Percentiles rank a stretch among this genome's conserved stretches.
Conservation (phyloP, 2,329 filamentous ascomycete genomes). For the Trichoderma gracile region DNA sequence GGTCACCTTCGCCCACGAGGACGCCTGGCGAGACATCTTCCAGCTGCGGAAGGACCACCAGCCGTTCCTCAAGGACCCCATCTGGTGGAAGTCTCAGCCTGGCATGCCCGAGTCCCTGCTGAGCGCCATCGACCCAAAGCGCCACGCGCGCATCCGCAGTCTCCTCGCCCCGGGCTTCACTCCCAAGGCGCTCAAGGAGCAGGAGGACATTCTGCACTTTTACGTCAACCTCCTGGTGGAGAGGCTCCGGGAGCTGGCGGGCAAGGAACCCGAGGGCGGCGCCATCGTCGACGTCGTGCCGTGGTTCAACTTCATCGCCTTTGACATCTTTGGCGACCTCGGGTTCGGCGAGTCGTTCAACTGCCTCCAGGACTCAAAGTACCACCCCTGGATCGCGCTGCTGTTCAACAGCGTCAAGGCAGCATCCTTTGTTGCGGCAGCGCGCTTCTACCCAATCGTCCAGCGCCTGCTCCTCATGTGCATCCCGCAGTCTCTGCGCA, state of each 20-base stretch:
- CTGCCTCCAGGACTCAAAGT: slow-evolving; percentile 24
- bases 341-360: slow-evolving; percentile 30
- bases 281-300: slow-evolving; percentile 26
- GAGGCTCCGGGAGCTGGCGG: slow-evolving; percentile 26
- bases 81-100: slow-evolving; percentile 35
- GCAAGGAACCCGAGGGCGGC: slow-evolving; percentile 22
- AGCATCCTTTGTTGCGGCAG: slow-evolving; percentile 11
- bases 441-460: slow-evolving; percentile 17
- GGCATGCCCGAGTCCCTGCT: slow-evolving; percentile 31
- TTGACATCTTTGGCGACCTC: slow-evolving; percentile 34
- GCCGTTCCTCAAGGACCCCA: slow-evolving; percentile 34
- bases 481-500: slow-evolving; percentile 4
- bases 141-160: slow-evolving; percentile 30
- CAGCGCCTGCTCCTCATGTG: slow-evolving; percentile 17
- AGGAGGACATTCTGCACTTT: slow-evolving; percentile 34
- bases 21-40: slow-evolving; percentile 15
- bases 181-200: slow-evolving; percentile 31
- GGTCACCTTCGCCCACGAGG: slow-evolving; percentile 17
- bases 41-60: slow-evolving; percentile 5
- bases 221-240: slow-evolving; percentile 35
- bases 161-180: slow-evolving; percentile 12
- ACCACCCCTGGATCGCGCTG: slow-evolving; percentile 27
- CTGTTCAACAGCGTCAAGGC: slow-evolving; percentile 25
- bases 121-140: slow-evolving; percentile 34
- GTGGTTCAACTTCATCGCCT: slow-evolving; percentile 37